Evolutionary conservation across 176 grass and related monocot species (phyloP), one percentile per base, ranked within the genome.

Genomic region (Secale cereale): DNA sequence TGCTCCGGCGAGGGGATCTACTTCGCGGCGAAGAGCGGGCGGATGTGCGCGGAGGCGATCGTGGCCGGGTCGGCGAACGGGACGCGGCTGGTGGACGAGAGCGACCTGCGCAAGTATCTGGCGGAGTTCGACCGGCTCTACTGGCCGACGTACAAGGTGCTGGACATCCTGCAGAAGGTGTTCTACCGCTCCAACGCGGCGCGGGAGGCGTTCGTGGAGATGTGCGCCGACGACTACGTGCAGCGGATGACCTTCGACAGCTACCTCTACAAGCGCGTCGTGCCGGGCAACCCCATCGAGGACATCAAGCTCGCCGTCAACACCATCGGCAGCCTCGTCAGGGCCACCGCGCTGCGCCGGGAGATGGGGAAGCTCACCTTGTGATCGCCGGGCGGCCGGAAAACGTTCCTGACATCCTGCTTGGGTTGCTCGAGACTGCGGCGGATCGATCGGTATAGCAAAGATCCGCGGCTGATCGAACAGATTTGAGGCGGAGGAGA

Each of bases 211-310:
- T 98, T 98, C 78, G 97, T 98, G 29, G 93, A 98, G 91, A 98
- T 99, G 97, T 99, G 97, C 71, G 93, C 93, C 67, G 93, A 99
- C 83, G 97, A 99, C 78, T 99, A 99, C 73, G 93, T 98, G 0
- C 97, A 98, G 88, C 95, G 89, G 84, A 98, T 98, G 97, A 98
- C 97, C 31, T 98, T 98, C 63, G 97, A 98, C 82, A 98, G 97
- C 88, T 98, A 98, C 87, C 85, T 98, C 70, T 98, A 98, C 89
- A 98, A 98, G 86, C 87, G 87, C 74, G 97, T 98, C 78, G 91
- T 98, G 63, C 97, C 97, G 7, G 93, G 97, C n/a, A 98, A 95
- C 88, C 97, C 97, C 28, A 71, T 98, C 31, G 93, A 98, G 9
- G 97, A 98, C 70, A 80, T 98, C 89, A 98, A 90, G 84, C 97